A percentile compares a stretch with the other conserved stretches of the same genome.
phyloP scores from a whole-genome alignment of 2,329 filamentous ascomycete species.

The Claviceps digitariae region DNA sequence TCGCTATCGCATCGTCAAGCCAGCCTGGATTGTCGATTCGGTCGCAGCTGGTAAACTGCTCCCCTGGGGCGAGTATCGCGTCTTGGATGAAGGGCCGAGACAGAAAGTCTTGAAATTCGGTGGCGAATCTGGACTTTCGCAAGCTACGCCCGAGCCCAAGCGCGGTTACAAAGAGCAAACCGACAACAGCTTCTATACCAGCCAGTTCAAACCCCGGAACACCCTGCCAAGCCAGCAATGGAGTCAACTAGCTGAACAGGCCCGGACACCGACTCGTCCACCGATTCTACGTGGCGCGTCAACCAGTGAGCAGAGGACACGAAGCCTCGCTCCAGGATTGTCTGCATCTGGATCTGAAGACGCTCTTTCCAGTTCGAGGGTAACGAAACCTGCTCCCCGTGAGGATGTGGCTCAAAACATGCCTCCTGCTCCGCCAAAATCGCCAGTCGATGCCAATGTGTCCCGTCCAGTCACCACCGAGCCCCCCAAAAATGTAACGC shows the following conservation, averaged over 20 bases:
- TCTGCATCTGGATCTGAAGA: neutral
- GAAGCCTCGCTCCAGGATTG: neutral
- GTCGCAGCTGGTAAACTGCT: slow-evolving; percentile 67
- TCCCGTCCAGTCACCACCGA: slow-evolving; percentile 3
- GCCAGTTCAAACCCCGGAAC: slow-evolving; percentile 42
- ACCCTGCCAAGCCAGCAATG: slow-evolving; percentile 15
- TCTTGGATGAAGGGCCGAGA: slow-evolving; percentile 69
- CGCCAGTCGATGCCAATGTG: neutral
- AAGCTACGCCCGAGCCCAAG: slow-evolving; percentile 42
- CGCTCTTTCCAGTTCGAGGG: neutral
- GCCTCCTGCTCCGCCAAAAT: neutral
- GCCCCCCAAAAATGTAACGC: slow-evolving; percentile 54
- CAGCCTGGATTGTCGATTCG: slow-evolving; percentile 87
- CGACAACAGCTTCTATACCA: slow-evolving; percentile 69
- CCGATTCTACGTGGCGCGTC: neutral
- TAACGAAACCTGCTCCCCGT: neutral
- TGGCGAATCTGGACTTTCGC: slow-evolving; percentile 51
- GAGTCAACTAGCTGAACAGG: slow-evolving; percentile 16
- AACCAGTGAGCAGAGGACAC: neutral
- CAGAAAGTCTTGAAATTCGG: slow-evolving; percentile 62
- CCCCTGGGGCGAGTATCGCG: slow-evolving; percentile 74
- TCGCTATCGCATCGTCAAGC: slow-evolving; percentile 83
- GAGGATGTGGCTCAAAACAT: neutral
- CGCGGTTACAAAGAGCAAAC: slow-evolving; percentile 70
- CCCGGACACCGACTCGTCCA: slow-evolving; percentile 10